Base-by-base conservation (phyloP, 2,329 filamentous ascomycete genomes). In the Pseudonectria foliicola region DNA sequence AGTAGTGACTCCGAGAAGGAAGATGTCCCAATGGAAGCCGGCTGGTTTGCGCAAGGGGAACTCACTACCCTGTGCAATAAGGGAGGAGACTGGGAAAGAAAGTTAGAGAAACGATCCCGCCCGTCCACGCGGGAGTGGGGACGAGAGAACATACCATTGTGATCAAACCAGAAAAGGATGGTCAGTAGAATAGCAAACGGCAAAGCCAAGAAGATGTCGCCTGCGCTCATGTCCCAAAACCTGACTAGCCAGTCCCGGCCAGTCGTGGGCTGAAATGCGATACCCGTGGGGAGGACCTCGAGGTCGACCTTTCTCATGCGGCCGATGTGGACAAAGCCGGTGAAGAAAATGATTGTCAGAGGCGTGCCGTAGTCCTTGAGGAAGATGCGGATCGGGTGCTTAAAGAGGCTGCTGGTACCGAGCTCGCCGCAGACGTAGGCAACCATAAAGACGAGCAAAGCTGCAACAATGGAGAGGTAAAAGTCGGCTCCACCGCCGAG, bases 321-420 rank as follows among this genome's bases (percentile, higher is more conserved):
- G 7, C 87, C 87, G 43, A 93, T 77, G 57, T 92, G 84, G 2
- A 92, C 82, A 51, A 93, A 94, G 1, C 87, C 87, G 0, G 87
- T 88, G 57, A 94, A 94, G 68, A 94, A 94, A 40, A 94, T 65
- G 35, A 89, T 75, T 0, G 83, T 86, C 41, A 90, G 64, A 0
- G 87, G 86, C 0, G 86, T 93, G 34, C 86, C 87, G 54, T 94
- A 94, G 58, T 94, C 87, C 55, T 92, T 87, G 45, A 94, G 71
- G 50, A 94, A 93, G 44, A 89, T 79, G 13, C 87, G 75, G 7
- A 92, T 64, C 25, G 80, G 77, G 38, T 88, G 79, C 13, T 77
- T 73, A 57, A 94, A 90, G 2, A 93, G 67, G 32, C 72, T 73
- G 51, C 83, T 81, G 13, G 68, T 67, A 16, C 86, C 86, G 10